Evolutionary conservation across 2,329 filamentous ascomycete genomes (phyloP).

Genomic region (Aspergillus eucalypticola): DNA sequence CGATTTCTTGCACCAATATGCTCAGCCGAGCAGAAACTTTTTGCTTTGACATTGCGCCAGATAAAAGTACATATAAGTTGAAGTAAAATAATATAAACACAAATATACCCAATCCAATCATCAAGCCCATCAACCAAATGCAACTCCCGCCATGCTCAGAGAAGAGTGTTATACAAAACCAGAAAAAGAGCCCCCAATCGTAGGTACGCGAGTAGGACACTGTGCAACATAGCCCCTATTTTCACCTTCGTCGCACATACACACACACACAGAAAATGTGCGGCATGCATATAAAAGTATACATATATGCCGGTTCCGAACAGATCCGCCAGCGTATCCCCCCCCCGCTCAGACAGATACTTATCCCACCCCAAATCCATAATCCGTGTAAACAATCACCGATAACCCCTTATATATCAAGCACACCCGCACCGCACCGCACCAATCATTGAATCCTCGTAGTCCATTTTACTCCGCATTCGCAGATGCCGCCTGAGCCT

Average conservation of each 20-base stretch:
- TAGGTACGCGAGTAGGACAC: conserved; percentile 20
- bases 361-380: too few relatives aligned
- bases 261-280: neutral
- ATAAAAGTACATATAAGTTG: neutral
- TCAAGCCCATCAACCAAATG: conserved; percentile 8
- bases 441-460: neutral
- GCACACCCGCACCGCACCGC: neutral
- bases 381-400: neutral
- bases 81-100: neutral
- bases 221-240: conserved; percentile 15
- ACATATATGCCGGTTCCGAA: neutral
- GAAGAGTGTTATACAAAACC: conserved; percentile 35
- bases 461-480: conserved; percentile 18
- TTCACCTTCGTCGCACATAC: neutral
- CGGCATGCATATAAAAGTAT: neutral
- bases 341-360: neutral
- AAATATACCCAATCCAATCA: conserved; percentile 8
- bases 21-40: neutral
- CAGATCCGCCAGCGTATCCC: neutral
- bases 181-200: neutral
- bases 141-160: conserved; percentile 35
- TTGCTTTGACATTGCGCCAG: neutral
- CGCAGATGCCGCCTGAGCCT: conserved; percentile 10
- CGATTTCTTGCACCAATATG: neutral
- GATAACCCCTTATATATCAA: conserved; percentile 12